Percentiles rank a stretch among this genome's conserved stretches.
These are phyloP conservation scores for Citrus hindsii DNA, from an alignment of 345 rosid genomes.

Conservation along the genomic window DNA sequence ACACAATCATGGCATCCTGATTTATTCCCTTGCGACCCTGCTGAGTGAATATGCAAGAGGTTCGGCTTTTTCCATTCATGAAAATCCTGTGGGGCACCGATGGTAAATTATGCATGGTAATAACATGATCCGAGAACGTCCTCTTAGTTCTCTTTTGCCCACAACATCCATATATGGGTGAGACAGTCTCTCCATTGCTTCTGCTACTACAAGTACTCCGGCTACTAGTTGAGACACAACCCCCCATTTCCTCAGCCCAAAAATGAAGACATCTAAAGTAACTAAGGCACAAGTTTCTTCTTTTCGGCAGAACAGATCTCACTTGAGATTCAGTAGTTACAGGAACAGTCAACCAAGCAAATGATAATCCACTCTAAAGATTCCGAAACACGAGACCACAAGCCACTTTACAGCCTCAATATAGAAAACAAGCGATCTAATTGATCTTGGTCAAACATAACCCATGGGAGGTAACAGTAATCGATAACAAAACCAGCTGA, in stretches of 20 bases:
- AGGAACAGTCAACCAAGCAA: constrained; percentile 30
- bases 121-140: constrained; percentile 62
- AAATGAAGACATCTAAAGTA: constrained; percentile 32
- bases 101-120: constrained; percentile 59
- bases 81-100: constrained; percentile 73
- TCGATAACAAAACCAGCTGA: constrained; percentile 48
- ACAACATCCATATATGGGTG: constrained; percentile 61
- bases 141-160: constrained; percentile 69
- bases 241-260: constrained; percentile 71
- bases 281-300: constrained; percentile 23
- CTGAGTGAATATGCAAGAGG: constrained; percentile 91
- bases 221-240: constrained; percentile 87
- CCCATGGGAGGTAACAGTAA: constrained; percentile 26
- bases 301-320: constrained; percentile 41
- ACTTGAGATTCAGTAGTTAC: constrained; percentile 23
- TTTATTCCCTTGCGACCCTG: constrained; percentile 98
- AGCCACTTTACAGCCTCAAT: constrained; percentile 26
- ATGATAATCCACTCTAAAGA: constrained; percentile 31
- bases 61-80: constrained; percentile 76
- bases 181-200: constrained; percentile 64
- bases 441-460: constrained; percentile 53
- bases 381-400: constrained; percentile 38
- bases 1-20: constrained; percentile 97
- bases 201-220: constrained; percentile 70
- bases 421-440: constrained; percentile 29